Percentiles rank a stretch among this genome's conserved stretches.
Evolutionary conservation across 177 flowering plant species (phyloP).

Genomic region (Tripterygium wilfordii): DNA sequence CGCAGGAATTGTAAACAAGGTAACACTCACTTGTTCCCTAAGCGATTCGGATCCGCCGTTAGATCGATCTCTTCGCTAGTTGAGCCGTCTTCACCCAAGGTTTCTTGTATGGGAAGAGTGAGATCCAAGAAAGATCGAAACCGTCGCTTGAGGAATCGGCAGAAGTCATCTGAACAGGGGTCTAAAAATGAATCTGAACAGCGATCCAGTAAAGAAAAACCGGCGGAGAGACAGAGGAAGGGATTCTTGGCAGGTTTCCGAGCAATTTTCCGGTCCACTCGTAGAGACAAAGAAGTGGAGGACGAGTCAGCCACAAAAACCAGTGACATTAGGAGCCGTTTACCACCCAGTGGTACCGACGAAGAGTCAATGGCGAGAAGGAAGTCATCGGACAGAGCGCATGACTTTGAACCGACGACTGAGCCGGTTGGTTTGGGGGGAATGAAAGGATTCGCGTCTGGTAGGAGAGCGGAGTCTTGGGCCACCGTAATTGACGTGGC

Average conservation of each 20-base stretch:
- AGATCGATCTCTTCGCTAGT: constrained; percentile 25
- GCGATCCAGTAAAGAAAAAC: constrained; percentile 9
- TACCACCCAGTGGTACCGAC: constrained; percentile 10
- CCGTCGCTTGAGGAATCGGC: constrained; percentile 19
- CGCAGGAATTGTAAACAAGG: constrained; percentile 26
- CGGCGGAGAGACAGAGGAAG: constrained; percentile 11
- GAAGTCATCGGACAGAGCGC: no score
- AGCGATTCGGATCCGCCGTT: constrained; percentile 21
- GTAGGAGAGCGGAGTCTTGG: no score
- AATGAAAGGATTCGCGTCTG: no score
- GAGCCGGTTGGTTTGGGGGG: no score
- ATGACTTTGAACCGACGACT: no score
- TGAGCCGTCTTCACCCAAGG: constrained; percentile 85
- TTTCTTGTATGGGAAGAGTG: constrained; percentile 83
- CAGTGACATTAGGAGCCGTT: constrained; percentile 10
- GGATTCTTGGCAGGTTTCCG: constrained; percentile 34
- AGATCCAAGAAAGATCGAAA: constrained; percentile 44
- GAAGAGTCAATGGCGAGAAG: constrained; percentile 5
- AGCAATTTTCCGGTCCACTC: constrained; percentile 34
- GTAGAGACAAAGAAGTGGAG: no score
- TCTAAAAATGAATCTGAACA: no score
- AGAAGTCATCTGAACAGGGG: constrained; percentile 1
- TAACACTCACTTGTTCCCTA: constrained; percentile 39
- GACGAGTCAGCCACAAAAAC: no score
- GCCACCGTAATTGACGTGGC: no score